Base-by-base conservation (phyloP, 2,329 filamentous ascomycete genomes). In the Myriosclerotinia scirpicola region DNA sequence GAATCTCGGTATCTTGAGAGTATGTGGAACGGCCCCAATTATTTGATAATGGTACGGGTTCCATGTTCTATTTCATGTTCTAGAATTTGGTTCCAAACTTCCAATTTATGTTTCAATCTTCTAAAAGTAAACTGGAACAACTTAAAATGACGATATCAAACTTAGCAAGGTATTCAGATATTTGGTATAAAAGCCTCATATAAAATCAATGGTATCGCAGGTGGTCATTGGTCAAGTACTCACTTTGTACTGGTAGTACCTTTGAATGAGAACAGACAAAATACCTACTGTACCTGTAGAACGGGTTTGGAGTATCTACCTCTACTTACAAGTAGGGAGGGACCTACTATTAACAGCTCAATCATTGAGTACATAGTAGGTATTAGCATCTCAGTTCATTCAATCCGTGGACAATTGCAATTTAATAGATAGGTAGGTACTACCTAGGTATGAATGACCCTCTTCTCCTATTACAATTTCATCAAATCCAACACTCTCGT, bases 81-180 rank as follows among this genome's bases (percentile, higher is more conserved):
- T 46, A 59, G 26, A 36, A 59, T 46, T 34, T 36, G 20, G 20
- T 46, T 34, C 20, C 20, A 44, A 46, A 26, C 26, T 26, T 26
- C 26, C 26, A 26, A 26, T 26, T 59, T 36, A 34, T 59, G 55
- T 59, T 59, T 59, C 55, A 59, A 46, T n/a, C 17, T 34, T 48
- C 36, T 14, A 2, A 22, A 22, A 46, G 26, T 4, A 59, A 36
- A 59, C 42, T 36, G 55, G 42, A 59, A 26, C 55, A 44, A 60
- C 56, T 60, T 60, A 22, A 60, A 34, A 60, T 60, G 56, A 48
- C 42, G 42, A 60, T 34, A 60, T 6, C 15, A 34, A 22, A 22
- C 7, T 36, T 17, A 6, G 11, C 56, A 12, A 34, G 56, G 56
- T 26, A 26, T 26, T 3, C 26, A 26, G 26, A 26, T 26, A 26